These are phyloP conservation scores for Malassezia japonica DNA, from an alignment of 1,284 basidiomycete species.

Conservation along the genomic window DNA sequence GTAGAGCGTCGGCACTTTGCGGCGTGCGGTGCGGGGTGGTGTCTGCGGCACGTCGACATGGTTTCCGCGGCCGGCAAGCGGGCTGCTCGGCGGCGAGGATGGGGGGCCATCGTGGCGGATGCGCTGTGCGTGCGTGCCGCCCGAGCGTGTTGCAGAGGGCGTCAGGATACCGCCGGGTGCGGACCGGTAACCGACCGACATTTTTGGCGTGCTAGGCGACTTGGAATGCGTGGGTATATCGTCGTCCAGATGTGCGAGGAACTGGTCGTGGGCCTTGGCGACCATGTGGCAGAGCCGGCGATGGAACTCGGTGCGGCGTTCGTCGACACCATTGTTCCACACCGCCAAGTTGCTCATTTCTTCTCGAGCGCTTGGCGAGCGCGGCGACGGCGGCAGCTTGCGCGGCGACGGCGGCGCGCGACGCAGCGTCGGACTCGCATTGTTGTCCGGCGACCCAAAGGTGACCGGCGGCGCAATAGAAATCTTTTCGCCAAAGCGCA, in stretches of 20 bases:
- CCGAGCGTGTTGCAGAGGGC: conserved; percentile 10
- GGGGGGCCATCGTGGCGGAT: neutral
- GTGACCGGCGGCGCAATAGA: conserved; percentile 23
- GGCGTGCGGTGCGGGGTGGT: neutral
- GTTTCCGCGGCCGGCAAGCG: neutral
- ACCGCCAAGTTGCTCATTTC: conserved; percentile 38
- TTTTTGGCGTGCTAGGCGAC: neutral
- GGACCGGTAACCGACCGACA: neutral
- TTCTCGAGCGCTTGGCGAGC: neutral
- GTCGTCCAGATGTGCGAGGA: conserved; percentile 22
- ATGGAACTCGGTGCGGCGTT: conserved; percentile 29
- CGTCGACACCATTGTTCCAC: conserved; percentile 43
- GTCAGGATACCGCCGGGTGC: conserved; percentile 7
- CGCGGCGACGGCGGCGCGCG: neutral
- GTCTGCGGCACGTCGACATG: neutral
- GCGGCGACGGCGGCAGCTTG: too few relatives aligned
- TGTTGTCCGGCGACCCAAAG: conserved; percentile 19
- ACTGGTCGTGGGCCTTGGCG: conserved; percentile 24
- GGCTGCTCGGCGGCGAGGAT: neutral
- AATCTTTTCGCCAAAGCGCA: conserved; percentile 6
- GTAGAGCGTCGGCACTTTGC: neutral
- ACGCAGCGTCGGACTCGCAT: neutral
- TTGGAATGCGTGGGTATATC: neutral
- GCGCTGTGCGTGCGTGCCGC: conserved; percentile 8
- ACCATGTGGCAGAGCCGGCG: conserved; percentile 24